phyloP scores from a whole-genome alignment of 495 filamentous ascomycete species.

The Aspergillus sclerotioniger region DNA sequence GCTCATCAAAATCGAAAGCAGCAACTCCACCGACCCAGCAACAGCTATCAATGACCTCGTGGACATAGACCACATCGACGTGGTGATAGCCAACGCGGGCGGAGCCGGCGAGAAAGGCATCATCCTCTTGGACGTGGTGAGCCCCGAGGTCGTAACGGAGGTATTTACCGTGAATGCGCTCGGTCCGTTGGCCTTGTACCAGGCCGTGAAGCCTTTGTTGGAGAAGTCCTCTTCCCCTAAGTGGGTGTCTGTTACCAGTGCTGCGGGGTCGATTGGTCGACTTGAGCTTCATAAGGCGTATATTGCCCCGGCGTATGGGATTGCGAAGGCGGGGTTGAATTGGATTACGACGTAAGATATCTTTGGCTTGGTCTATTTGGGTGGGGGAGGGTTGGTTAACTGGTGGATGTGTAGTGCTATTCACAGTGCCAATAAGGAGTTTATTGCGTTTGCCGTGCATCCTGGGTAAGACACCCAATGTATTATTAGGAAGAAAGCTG shows the following conservation, averaged over 20 bases:
- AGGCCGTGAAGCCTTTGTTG: conserved; percentile 1
- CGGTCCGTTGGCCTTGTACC: neutral
- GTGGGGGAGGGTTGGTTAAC: neutral
- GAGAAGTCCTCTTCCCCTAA: neutral
- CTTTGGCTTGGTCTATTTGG: neutral
- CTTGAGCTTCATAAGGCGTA: neutral
- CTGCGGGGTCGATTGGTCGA: neutral
- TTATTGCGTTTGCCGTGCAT: conserved; percentile 2
- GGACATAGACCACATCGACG: conserved; percentile 1
- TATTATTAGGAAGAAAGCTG: too few relatives aligned
- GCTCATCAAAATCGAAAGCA: conserved; percentile 6
- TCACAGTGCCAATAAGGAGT: neutral
- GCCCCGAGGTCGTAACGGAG: neutral
- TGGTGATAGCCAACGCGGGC: conserved; percentile 4
- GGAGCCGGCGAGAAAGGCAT: neutral
- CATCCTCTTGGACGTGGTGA: neutral
- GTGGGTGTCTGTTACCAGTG: conserved; percentile 7
- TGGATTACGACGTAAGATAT: conserved; percentile 1
- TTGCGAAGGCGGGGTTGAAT: conserved; percentile 6
- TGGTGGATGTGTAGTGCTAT: neutral
- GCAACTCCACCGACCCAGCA: neutral
- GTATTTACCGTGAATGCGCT: conserved; percentile 3
- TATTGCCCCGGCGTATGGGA: neutral
- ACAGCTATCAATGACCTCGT: neutral
- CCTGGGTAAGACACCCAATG: neutral